Base-by-base conservation (phyloP, 2,329 filamentous ascomycete species). In the Hypoxylon sp. region DNA sequence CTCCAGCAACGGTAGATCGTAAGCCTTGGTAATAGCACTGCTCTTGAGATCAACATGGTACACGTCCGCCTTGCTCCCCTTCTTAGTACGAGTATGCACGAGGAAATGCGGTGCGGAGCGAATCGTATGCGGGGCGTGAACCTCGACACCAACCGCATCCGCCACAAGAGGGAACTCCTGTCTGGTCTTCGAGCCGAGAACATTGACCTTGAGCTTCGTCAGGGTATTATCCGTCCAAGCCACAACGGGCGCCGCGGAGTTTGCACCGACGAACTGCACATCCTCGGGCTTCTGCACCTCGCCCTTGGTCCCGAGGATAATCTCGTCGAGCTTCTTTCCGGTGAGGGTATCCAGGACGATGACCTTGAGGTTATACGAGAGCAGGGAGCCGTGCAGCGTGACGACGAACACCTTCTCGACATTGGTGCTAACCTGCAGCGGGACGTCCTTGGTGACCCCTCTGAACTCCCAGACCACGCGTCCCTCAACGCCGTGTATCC, bases 71-170 rank as follows among this genome's bases (percentile, higher is more conserved):
- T 92, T 93, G 77, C 95, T 92, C 17, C 89, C 89, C 2, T 83
- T 83, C 37, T 84, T 84, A 0, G 93, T 93, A 74, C 90, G 86
- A 74, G 89, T 94, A 73, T 97, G 92, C 4, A 97, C 92, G 33
- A 98, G 83, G 82, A 98, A 97, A 82, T 97, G 94, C 40, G 93
- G 85, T 50, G 90, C 85, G 3, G 92, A 91, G 76, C 92, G 91
- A 31, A 89, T 82, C 61, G 91, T 85, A 71, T 90, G 89, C 14
- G 94, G 91, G 0, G 92, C 92, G 76, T 97, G 93, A 22, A 97
- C 84, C 61, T 90, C 85, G 57, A 92, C 84, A 2, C 80, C 79
- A 14, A 82, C 78, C 3, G 86, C 83, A 17, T 83, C 83, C 5
- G 81, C 75, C 20, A 83, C 78, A 27, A 90, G 80, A 17, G 83